Conservation (phyloP, 2,329 filamentous ascomycete genomes). For the Arachnomyces sp. region DNA sequence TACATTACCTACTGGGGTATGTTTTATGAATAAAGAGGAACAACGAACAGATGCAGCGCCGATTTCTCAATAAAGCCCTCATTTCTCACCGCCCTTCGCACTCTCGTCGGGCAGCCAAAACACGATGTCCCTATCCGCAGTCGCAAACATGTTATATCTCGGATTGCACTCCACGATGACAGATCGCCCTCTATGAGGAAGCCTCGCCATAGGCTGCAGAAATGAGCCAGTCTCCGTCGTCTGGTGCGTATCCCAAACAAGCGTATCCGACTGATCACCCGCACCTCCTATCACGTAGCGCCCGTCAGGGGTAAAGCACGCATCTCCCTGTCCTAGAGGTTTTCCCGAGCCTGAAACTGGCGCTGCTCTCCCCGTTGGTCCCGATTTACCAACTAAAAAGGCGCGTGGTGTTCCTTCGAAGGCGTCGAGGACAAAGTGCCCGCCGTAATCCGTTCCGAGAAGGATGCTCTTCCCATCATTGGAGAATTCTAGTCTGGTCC, state of each 20-base stretch:
- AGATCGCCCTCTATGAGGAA: constrained; percentile 48
- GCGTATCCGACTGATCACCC: constrained; percentile 57
- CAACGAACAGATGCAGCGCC: too few species aligned
- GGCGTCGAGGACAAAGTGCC: constrained; percentile 88
- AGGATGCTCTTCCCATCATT: constrained; percentile 89
- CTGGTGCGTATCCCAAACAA: constrained; percentile 76
- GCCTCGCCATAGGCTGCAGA: constrained; percentile 30
- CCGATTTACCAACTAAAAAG: constrained; percentile 50
- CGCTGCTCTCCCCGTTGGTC: constrained; percentile 41
- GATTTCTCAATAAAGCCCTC: constrained; percentile 8
- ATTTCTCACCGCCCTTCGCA: constrained; percentile 26
- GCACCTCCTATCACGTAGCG: constrained; percentile 79
- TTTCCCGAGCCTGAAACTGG: constrained; percentile 48
- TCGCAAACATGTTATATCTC: constrained; percentile 82
- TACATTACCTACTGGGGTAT: background rate
- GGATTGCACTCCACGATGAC: constrained; percentile 83
- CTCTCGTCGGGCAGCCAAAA: constrained; percentile 67
- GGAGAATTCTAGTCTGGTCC: constrained; percentile 90
- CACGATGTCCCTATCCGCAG: constrained; percentile 73
- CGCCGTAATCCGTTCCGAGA: constrained; percentile 70
- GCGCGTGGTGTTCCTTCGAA: constrained; percentile 75
- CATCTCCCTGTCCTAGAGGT: constrained; percentile 57
- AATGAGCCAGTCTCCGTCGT: constrained; percentile 48
- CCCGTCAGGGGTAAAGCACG: constrained; percentile 83
- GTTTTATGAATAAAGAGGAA: constrained; percentile 1